Conservation (phyloP, 2,329 filamentous ascomycete species). For the Zasmidium angulare region DNA sequence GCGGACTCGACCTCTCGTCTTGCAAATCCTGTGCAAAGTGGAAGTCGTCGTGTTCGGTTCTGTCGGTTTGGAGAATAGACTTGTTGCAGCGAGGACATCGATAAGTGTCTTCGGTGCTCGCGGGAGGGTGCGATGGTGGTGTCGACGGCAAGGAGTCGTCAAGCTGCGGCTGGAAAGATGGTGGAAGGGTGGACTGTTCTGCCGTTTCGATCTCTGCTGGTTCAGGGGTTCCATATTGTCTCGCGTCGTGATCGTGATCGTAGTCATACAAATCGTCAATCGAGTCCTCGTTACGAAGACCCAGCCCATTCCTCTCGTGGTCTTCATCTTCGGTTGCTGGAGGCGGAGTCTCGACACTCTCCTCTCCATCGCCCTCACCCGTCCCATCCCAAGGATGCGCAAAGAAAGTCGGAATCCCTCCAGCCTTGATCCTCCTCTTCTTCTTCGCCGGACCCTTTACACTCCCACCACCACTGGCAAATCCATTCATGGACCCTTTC, state of each 20-base stretch:
- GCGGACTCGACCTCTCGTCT: conserved; percentile 54
- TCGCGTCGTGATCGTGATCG: neutral
- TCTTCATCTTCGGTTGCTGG: conserved; percentile 10
- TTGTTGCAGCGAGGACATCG: conserved; percentile 66
- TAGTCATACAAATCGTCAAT: conserved; percentile 3
- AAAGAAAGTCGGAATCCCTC: conserved; percentile 40
- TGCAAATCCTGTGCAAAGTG: conserved; percentile 89
- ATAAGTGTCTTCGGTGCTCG: conserved; percentile 36
- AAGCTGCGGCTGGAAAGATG: conserved; percentile 6
- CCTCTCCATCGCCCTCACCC: conserved; percentile 19
- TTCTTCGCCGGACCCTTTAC: conserved; percentile 32
- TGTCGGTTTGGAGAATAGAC: conserved; percentile 57
- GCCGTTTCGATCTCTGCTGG: neutral
- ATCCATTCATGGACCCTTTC: no score
- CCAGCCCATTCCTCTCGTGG: neutral
- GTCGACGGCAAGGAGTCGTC: conserved; percentile 14
- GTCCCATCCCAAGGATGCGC: conserved; percentile 21
- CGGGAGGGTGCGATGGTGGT: conserved; percentile 10
- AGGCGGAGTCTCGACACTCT: neutral
- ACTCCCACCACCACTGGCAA: no score
- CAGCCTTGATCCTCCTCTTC: conserved; percentile 35
- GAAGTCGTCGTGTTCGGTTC: conserved; percentile 84
- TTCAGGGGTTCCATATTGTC: neutral
- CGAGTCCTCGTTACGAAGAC: conserved; percentile 3
- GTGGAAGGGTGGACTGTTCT: conserved; percentile 1